These are phyloP conservation scores for Ormosia semicastrata DNA, from an alignment of 306 rosid species.

Conservation along the genomic window DNA sequence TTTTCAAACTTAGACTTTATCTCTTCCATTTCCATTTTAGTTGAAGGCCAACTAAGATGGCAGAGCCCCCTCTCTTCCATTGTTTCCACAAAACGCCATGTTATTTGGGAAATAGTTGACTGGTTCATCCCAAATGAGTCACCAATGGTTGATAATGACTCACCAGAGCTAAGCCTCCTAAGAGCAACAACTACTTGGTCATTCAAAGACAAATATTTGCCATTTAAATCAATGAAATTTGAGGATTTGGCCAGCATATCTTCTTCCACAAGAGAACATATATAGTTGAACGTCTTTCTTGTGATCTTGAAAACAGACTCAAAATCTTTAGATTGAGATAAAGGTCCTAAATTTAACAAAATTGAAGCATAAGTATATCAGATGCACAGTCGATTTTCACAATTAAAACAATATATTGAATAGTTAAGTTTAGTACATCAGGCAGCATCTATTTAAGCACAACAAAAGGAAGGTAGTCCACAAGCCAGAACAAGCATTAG, in stretches of 20 bases:
- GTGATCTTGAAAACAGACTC: slow-evolving; percentile 80
- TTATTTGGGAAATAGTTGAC: slow-evolving; percentile 80
- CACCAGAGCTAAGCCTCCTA: slow-evolving; percentile 89
- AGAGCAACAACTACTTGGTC: slow-evolving; percentile 93
- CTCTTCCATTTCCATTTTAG: slow-evolving; percentile 60
- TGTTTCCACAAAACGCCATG: slow-evolving; percentile 88
- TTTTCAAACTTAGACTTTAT: slow-evolving; percentile 69
- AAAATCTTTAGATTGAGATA: slow-evolving; percentile 56
- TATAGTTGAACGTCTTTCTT: slow-evolving; percentile 78
- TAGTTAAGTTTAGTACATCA: neutral
- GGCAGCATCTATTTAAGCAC: neutral
- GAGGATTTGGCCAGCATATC: slow-evolving; percentile 64
- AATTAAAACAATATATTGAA: neutral
- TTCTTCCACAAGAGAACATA: slow-evolving; percentile 79
- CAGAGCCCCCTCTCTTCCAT: slow-evolving; percentile 84
- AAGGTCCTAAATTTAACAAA: slow-evolving; percentile 57
- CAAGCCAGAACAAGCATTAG: slow-evolving; percentile 13
- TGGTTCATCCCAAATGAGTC: slow-evolving; percentile 71
- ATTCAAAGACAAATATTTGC: slow-evolving; percentile 58
- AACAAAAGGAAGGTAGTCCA: neutral
- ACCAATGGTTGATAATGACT: slow-evolving; percentile 67
- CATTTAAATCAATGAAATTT: slow-evolving; percentile 42
- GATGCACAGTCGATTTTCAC: slow-evolving; percentile 4
- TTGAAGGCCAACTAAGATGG: slow-evolving; percentile 82
- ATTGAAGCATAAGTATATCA: slow-evolving; percentile 9